Base-by-base conservation (phyloP, 306 rosid genomes). In the Hylodesmum podocarpum region DNA sequence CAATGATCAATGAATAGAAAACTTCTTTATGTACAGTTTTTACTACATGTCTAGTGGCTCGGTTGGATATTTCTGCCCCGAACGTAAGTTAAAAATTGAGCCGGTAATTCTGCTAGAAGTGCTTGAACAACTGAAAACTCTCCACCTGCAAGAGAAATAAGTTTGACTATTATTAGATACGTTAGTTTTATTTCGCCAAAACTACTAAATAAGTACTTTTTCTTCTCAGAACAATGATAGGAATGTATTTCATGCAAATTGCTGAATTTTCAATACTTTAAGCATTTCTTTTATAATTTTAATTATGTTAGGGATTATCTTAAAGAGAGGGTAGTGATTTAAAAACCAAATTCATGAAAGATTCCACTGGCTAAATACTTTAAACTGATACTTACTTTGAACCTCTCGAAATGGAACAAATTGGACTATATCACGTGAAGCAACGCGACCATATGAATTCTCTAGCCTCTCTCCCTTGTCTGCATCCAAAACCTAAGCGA, bases 401-500 rank as follows among this genome's bases (percentile, higher is more conserved):
- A 88, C 88, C 69, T 91, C 90, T 41, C 93, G 88, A 75, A 89
- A 85, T 27, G 95, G 95, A 80, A 91, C 86, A 79, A 91, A 91
- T 81, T 91, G 95, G 64, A 91, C 95, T 64, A 91, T 85, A 78
- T 91, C 94, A 58, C 95, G 90, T 1, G 95, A 91, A 50, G 97
- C 95, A 47, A 91, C 93, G 40, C 89, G 90, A 37, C 95, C 97
- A 2, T 88, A 76, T 31, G 89, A 78, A 71, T 85, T 88, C 84
- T 89, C 97, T 66, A 91, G 93, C 68, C 90, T 84, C 63, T 88
- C 95, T 71, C 95, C 93, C 85, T 87, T 91, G 61, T 91, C 97
- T 49, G 95, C 93, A 76, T 91, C 97, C 78, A 91, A 85, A 83
- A 86, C 80, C 97, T 89, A 73, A 31, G 51, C 8, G 28, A 57